These are phyloP conservation scores for Lagenaria siceraria DNA, from an alignment of 306 rosid genomes.

Conservation along the genomic window DNA sequence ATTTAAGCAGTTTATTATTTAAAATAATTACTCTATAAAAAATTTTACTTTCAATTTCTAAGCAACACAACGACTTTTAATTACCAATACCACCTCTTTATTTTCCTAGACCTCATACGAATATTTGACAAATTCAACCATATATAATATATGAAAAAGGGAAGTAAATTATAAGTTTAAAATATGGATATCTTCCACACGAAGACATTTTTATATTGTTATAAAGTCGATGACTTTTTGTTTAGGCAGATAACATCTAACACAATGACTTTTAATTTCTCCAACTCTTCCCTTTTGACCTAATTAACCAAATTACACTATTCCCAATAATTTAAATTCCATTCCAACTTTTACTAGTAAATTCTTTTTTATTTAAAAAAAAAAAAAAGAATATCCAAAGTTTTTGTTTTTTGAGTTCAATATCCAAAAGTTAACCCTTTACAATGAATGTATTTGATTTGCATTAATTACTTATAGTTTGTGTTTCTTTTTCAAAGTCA, in stretches of 20 bases:
- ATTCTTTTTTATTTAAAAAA: neutral
- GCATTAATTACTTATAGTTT: neutral
- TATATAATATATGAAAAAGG: neutral
- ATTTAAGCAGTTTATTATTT: too few relatives aligned
- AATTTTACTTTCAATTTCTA: too few relatives aligned
- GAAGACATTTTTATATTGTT: neutral
- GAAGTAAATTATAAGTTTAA: neutral
- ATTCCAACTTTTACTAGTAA: neutral
- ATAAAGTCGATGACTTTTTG: constrained; percentile 2
- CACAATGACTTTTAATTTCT: constrained; percentile 4
- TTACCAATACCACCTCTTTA: too few relatives aligned
- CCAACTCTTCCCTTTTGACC: neutral
- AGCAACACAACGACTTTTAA: too few relatives aligned
- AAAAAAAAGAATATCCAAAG: neutral
- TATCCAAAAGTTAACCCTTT: neutral
- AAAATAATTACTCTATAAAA: too few relatives aligned
- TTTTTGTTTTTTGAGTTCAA: too few relatives aligned
- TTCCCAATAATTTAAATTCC: neutral
- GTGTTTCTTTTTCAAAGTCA: neutral
- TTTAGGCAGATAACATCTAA: constrained; percentile 12
- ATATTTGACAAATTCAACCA: too few relatives aligned
- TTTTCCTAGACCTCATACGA: too few relatives aligned
- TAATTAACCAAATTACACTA: neutral
- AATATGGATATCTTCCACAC: neutral
- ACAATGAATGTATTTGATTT: neutral